Percentiles rank a stretch among this genome's conserved stretches.
These are phyloP conservation scores for Volutella citrinella DNA, from an alignment of 2,329 filamentous ascomycete genomes.

Conservation along the genomic window DNA sequence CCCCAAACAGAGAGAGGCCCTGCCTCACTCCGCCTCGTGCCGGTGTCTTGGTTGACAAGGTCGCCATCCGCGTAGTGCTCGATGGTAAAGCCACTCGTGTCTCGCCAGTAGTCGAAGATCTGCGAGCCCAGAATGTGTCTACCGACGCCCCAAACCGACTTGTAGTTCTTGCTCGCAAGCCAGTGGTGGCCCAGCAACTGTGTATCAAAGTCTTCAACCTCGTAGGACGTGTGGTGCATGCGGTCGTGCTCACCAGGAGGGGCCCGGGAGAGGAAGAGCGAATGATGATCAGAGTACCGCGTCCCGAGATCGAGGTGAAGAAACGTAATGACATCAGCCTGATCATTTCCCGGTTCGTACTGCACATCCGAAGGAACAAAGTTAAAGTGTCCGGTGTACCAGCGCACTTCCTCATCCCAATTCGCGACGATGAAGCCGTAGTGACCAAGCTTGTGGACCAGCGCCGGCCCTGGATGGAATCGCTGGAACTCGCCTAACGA, in stretches of 20 bases:
- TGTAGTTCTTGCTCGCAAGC: conserved; percentile 60
- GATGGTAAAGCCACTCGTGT: conserved; percentile 5
- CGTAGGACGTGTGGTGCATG: conserved; percentile 67
- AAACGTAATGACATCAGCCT: conserved; percentile 39
- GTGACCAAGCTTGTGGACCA: conserved; percentile 8
- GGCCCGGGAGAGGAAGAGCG: conserved; percentile 49
- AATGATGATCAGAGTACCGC: conserved; percentile 48
- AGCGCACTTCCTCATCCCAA: conserved; percentile 3
- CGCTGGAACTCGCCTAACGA: conserved; percentile 4
- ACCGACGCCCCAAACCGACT: conserved; percentile 68
- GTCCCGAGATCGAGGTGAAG: conserved; percentile 42
- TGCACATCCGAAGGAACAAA: conserved; percentile 7
- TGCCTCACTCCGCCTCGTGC: conserved; percentile 1
- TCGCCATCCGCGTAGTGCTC: conserved; percentile 10
- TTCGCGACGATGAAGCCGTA: conserved; percentile 2
- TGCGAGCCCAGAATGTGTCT: conserved; percentile 68
- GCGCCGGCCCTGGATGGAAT: no score
- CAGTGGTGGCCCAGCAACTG: conserved; percentile 70
- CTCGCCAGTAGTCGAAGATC: conserved; percentile 50
- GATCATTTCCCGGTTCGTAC: not conserved
- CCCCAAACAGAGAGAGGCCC: conserved; percentile 8
- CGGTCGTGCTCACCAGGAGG: conserved; percentile 45
- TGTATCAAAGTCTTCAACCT: conserved; percentile 69
- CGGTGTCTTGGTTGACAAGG: conserved; percentile 4
- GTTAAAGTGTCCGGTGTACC: conserved; percentile 6